Base-by-base conservation (phyloP, 495 filamentous ascomycete genomes). In the Neurospora sp. region DNA sequence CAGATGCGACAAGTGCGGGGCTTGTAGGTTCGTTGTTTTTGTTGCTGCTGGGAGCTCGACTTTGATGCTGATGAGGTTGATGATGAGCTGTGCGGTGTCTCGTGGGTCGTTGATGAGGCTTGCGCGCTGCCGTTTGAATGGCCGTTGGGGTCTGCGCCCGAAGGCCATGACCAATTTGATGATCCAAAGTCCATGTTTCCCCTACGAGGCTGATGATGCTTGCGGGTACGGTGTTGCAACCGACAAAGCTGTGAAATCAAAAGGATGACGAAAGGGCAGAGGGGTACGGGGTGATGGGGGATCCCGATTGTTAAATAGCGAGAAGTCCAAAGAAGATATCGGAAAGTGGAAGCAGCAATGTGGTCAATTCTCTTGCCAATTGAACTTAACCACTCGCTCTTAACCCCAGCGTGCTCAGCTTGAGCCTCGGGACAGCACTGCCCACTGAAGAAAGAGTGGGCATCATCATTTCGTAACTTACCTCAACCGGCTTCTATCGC, bases 1-100 rank as follows among this genome's bases (percentile, higher is more conserved):
- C 96, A 99, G 75, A 99, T 99, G 70, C 96, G 93, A 81, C 96
- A 99, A 72, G 88, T 91, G 62, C 94, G 89, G 35, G 91, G 86
- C 37, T 86, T 84, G 79, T 91, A 94, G 76, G 87, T 85, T 73
- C 82, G 85, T 75, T 82, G 77, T 70, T 71, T 78, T 40, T 74
- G 75, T 71, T 75, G 78, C n/a, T 66, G n/a, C n/a, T 39, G 71
- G 5, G 38, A 35, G 20, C 40, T 38, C 42, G 46, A 18, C 3
- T 72, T 62, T 5, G 38, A 7, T 7, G 54, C 38, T 14, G 46
- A 35, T 20, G 69, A 37, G 18, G 69, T 14, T 20, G 46, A 35
- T 69, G 69, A 31, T 42, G 72, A 42, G 27, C 10, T 38, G 69
- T 31, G 46, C 9, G 69, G 27, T 39, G 71, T 72, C 14, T 72